Evolutionary conservation across 805 yeast species (phyloP), one percentile per base, ranked within the genome.

Genomic region (Yamadazyma insecticola): DNA sequence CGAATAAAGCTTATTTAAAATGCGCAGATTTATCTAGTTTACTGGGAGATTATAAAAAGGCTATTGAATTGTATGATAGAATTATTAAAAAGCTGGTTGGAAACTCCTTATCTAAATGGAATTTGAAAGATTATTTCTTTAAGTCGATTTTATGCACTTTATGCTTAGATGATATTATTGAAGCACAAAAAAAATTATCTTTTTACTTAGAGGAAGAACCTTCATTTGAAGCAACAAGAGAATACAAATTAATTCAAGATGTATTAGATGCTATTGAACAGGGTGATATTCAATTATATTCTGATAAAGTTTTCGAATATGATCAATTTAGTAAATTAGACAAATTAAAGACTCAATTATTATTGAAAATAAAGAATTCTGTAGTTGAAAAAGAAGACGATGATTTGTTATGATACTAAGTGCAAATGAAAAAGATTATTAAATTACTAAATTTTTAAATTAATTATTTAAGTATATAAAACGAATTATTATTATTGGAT

Each of bases 261-360:
- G 55, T 92, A 21, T 66, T 85, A 20, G 81, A 77, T 24, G 78
- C 90, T n/a, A 79, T 84, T 31, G 73, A 77, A 32, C 80, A 78
- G 32, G 92, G 92, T 26, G 96, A 89, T 51, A 64, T 80, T 22
- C 89, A 90, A 49, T 70, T 66, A 28, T 76, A 87, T 48, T 74
- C 90, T 3, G 78, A 77, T 43, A 74, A 76, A 43, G 79, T 89
- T 13, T 83, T 71, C 51, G 92, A 84, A 42, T 92, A 63, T 49
- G 97, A 92, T 55, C 94, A 85, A 55, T 88, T 83, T 56, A 68
- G 78, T 42, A 87, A 87, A 56, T 74, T 92, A 34, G 98, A 92
- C 54, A 85, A 82, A 50, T 82, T 95, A 81, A 87, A 85, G 65
- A 85, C 96, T 9, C 77, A 83, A 17, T 64, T 92, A 30, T 70